Percentiles rank a stretch among this genome's conserved stretches.
These are phyloP conservation scores for Pestalotiopsis sp. DNA, from an alignment of 2,329 filamentous ascomycete species.

Conservation along the genomic window DNA sequence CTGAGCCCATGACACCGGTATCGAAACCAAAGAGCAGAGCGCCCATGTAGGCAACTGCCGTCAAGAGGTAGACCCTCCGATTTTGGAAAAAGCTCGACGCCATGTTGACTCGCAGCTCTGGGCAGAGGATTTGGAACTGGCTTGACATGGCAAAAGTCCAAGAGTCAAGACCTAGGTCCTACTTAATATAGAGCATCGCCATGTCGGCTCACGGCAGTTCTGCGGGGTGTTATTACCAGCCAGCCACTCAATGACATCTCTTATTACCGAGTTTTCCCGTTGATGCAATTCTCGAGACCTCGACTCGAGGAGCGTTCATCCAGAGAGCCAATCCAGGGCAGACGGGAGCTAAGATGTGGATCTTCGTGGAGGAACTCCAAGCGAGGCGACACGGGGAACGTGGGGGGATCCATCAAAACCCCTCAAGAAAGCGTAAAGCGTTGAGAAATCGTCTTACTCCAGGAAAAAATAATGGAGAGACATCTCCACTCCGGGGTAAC, in stretches of 20 bases:
- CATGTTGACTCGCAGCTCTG: background rate
- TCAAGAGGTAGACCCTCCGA: constrained; percentile 5
- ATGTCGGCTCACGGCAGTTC: background rate
- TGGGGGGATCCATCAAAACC: background rate
- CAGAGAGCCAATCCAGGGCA: background rate
- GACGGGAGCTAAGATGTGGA: background rate
- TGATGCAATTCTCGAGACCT: background rate
- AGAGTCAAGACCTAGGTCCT: background rate
- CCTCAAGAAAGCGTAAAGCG: background rate
- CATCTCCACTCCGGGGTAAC: background rate
- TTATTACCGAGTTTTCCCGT: background rate
- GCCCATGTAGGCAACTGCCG: constrained; percentile 4
- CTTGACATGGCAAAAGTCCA: background rate
- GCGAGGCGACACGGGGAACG: background rate
- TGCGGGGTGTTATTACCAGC: background rate
- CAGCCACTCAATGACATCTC: background rate
- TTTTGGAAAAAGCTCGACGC: constrained; percentile 7
- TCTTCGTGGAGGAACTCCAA: background rate
- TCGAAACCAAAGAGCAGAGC: constrained; percentile 42
- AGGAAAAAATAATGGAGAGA: background rate
- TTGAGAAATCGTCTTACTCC: background rate
- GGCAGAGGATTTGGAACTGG: background rate
- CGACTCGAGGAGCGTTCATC: background rate
- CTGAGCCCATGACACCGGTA: constrained; percentile 70
- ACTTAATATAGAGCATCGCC: background rate